Conservation (phyloP, 2,329 filamentous ascomycete genomes). For the Talaromyces piceae region DNA sequence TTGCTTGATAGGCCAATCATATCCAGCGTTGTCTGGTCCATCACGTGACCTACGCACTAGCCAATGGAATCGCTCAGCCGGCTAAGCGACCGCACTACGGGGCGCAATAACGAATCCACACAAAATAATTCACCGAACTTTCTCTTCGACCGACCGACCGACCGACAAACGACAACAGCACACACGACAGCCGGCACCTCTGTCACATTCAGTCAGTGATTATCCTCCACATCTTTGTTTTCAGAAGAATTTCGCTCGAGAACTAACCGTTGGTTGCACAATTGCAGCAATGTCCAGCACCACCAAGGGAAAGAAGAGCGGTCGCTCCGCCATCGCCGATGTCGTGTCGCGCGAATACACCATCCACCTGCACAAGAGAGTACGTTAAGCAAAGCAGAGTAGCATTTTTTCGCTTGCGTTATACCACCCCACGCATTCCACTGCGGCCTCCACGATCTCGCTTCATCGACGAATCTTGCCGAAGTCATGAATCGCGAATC, state of each 20-base stretch:
- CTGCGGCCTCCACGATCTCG: constrained; percentile 4
- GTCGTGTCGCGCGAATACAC: constrained; percentile 99
- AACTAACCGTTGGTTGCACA: neutral
- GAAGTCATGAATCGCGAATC: constrained; percentile 6
- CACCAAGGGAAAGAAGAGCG: constrained; percentile 60
- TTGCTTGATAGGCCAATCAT: constrained; percentile 31
- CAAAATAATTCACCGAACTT: constrained; percentile 7
- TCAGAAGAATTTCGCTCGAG: too few species aligned
- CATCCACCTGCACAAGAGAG: constrained; percentile 99
- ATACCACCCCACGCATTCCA: neutral
- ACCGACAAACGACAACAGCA: constrained; percentile 27
- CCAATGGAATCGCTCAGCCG: neutral
- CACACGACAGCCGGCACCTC: constrained; percentile 30
- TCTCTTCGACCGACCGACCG: constrained; percentile 17
- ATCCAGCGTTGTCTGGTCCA: constrained; percentile 15
- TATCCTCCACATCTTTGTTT: neutral
- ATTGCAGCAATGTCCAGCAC: constrained; percentile 58
- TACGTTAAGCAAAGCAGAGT: constrained; percentile 49
- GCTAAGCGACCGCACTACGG: neutral
- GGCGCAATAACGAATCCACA: constrained; percentile 7
- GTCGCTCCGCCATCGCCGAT: constrained; percentile 93
- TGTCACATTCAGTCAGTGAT: constrained; percentile 29
- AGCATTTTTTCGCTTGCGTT: neutral
- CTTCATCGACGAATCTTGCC: constrained; percentile 11
- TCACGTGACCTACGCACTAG: neutral